Evolutionary conservation across 441 rosid species (phyloP).

Genomic region (Arabidopsis hybrid): DNA sequence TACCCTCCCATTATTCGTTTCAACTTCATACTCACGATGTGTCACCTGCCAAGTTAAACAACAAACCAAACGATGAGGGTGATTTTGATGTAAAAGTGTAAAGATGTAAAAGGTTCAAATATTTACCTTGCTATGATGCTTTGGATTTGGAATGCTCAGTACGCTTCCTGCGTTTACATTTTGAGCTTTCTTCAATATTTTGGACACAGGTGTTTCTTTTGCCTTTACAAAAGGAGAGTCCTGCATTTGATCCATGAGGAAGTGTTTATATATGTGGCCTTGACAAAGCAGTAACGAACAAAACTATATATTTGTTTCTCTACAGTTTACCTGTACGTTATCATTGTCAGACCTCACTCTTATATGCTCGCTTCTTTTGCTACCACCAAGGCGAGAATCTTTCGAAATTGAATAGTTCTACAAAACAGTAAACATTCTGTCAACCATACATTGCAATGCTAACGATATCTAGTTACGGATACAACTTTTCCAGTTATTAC

Average conservation of each 20-base stretch:
- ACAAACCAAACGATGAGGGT: slow-evolving; percentile 32
- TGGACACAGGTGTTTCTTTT: background rate
- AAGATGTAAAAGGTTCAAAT: background rate
- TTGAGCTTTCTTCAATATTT: slow-evolving; percentile 7
- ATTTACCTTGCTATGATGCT: slow-evolving; percentile 56
- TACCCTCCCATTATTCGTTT: slow-evolving; percentile 66
- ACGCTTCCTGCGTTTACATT: slow-evolving; percentile 15
- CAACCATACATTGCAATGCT: background rate
- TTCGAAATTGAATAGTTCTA: slow-evolving; percentile 76
- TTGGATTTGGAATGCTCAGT: slow-evolving; percentile 26
- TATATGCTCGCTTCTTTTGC: slow-evolving; percentile 51
- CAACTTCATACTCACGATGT: slow-evolving; percentile 82
- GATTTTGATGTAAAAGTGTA: slow-evolving; percentile 11
- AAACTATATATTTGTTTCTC: background rate
- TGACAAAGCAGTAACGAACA: slow-evolving; percentile 7
- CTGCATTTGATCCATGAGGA: slow-evolving; percentile 14
- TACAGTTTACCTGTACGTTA: slow-evolving; percentile 53
- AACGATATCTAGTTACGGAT: slow-evolving; percentile 2
- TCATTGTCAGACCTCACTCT: slow-evolving; percentile 47
- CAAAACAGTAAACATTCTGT: slow-evolving; percentile 17
- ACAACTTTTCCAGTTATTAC: slow-evolving; percentile 5
- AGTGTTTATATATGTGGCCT: background rate
- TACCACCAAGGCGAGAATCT: slow-evolving; percentile 52
- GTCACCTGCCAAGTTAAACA: slow-evolving; percentile 61
- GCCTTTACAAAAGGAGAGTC: slow-evolving; percentile 18